Percentiles rank a stretch among this genome's conserved stretches.
These are phyloP conservation scores for Vaccinium macrocarpon DNA, from an alignment of 148 eudicot genomes.

Conservation along the genomic window DNA sequence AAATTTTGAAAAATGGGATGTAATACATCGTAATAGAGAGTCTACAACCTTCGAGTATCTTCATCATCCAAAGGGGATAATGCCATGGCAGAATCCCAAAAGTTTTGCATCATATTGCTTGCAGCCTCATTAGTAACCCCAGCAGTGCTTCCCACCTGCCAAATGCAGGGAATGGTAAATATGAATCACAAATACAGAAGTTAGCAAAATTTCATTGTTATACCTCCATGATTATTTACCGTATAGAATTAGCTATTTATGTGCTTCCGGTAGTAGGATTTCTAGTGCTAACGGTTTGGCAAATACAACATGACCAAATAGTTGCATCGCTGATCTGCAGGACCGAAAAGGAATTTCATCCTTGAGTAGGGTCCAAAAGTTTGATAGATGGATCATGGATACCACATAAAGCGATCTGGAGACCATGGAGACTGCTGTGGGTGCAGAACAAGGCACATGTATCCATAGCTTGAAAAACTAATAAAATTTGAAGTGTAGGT, in stretches of 20 bases:
- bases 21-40: background rate
- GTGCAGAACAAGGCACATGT: background rate
- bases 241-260: background rate
- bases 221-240: background rate
- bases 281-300: background rate
- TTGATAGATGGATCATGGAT: background rate
- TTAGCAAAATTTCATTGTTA: background rate
- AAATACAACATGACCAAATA: background rate
- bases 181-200: background rate
- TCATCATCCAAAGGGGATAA: constrained; percentile 67
- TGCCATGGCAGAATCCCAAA: constrained; percentile 94
- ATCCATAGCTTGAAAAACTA: background rate
- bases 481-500: background rate
- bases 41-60: constrained; percentile 65
- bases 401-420: background rate
- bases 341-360: constrained; percentile 1
- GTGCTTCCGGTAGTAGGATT: background rate
- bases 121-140: constrained; percentile 72
- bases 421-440: background rate
- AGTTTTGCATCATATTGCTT: constrained; percentile 80
- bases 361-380: background rate
- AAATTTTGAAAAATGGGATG: background rate
- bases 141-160: constrained; percentile 74
- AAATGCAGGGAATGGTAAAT: background rate
- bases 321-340: background rate